phyloP scores from a whole-genome alignment of 2,329 filamentous ascomycete species.

The Diaporthe batatas region DNA sequence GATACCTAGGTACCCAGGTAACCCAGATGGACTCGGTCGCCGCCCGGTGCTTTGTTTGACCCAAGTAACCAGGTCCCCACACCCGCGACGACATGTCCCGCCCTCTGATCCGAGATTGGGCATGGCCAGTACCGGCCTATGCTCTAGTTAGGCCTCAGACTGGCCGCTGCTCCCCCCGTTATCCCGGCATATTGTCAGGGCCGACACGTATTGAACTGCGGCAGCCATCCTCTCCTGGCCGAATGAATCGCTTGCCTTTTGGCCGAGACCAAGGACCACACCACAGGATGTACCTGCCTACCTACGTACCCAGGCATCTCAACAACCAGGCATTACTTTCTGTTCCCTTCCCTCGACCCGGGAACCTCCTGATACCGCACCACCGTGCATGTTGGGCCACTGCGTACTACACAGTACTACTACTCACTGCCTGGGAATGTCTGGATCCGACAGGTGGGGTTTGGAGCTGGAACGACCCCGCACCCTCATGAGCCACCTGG shows the following conservation, averaged over 20 bases:
- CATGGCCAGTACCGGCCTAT: slow-evolving; percentile 1
- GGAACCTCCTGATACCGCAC: not conserved
- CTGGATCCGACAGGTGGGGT: slow-evolving; percentile 1
- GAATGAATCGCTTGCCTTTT: slow-evolving; percentile 35
- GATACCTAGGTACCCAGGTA: no score
- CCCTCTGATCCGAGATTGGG: slow-evolving; percentile 20
- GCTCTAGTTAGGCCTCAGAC: not conserved
- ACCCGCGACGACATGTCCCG: slow-evolving; percentile 20
- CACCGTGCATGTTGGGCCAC: no score
- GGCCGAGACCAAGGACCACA: slow-evolving; percentile 4
- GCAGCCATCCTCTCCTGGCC: not conserved
- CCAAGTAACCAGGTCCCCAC: not conserved
- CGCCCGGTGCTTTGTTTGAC: slow-evolving; percentile 28
- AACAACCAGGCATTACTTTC: not conserved
- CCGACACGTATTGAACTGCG: not conserved
- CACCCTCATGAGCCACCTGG: slow-evolving; percentile 20
- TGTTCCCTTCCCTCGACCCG: not conserved
- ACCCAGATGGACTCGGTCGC: slow-evolving; percentile 13
- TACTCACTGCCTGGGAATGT: no score
- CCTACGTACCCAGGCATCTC: not conserved
- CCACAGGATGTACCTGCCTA: no score
- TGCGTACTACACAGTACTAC: no score
- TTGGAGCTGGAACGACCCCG: slow-evolving; percentile 22
- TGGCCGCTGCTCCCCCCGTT: not conserved
- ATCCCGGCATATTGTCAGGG: not conserved